Evolutionary conservation across 768 basidiomycete species (phyloP).

Genomic region (Russula foetens): DNA sequence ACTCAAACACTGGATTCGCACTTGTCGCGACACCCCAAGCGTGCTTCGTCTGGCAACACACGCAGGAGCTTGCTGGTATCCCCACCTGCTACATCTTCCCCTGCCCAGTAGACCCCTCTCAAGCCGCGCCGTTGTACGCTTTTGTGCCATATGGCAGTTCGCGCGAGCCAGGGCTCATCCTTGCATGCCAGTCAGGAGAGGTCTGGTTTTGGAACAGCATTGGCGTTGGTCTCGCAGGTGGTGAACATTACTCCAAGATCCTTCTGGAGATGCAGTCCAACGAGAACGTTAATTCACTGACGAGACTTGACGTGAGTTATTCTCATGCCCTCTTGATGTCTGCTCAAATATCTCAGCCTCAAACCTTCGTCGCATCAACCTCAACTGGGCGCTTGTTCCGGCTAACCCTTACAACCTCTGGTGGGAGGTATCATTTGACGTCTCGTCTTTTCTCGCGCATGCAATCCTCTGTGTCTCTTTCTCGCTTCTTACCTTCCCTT

Average conservation of each 20-base stretch:
- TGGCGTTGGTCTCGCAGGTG: conserved; percentile 74
- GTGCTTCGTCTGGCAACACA: conserved; percentile 81
- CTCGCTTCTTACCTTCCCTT: conserved; percentile 36
- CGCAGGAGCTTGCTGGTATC: conserved; percentile 60
- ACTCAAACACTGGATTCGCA: conserved; percentile 64
- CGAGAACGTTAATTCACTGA: conserved; percentile 59
- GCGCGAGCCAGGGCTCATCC: conserved; percentile 82
- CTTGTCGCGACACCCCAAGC: conserved; percentile 63
- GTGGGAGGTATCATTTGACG: conserved; percentile 57
- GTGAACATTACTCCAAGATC: conserved; percentile 51
- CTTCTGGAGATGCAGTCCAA: conserved; percentile 41
- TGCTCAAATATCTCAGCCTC: conserved; percentile 34
- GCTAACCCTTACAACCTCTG: conserved; percentile 53
- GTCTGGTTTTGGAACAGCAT: conserved; percentile 87
- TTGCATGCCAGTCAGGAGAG: conserved; percentile 62
- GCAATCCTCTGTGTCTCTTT: conserved; percentile 35
- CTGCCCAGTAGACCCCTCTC: conserved; percentile 52
- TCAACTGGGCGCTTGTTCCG: conserved; percentile 60
- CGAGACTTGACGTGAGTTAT: conserved; percentile 51
- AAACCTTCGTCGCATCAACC: conserved; percentile 63
- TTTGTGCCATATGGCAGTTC: conserved; percentile 58
- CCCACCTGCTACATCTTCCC: conserved; percentile 81
- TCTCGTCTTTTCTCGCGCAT: conserved; percentile 54
- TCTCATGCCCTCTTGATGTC: conserved; percentile 3
- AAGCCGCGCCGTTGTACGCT: conserved; percentile 37